Conservation (phyloP, 2,329 filamentous ascomycete species). For the Bipolaris zeicola region DNA sequence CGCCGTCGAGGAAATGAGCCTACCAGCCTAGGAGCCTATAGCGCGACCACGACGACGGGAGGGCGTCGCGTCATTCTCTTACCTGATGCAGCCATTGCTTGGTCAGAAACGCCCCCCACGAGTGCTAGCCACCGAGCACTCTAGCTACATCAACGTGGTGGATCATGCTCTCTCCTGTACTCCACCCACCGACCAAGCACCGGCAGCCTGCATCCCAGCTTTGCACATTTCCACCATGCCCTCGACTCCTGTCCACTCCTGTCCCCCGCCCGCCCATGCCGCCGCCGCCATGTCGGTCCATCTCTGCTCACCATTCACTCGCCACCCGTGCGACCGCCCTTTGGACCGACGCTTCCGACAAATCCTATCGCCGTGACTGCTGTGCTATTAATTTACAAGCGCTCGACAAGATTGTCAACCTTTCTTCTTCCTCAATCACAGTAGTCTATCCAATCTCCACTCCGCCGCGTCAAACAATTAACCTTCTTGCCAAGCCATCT, state of each 20-base stretch:
- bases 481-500: conserved; percentile 25
- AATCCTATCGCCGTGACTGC: conserved; percentile 6
- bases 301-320: conserved; percentile 13
- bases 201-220: conserved; percentile 24
- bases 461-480: conserved; percentile 36
- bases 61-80: conserved; percentile 25
- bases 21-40: conserved; percentile 17
- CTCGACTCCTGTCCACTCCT: not conserved
- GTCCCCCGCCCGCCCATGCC: conserved; percentile 5
- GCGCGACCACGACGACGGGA: conserved; percentile 15
- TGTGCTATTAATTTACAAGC: conserved; percentile 15
- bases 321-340: conserved; percentile 18
- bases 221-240: conserved; percentile 24
- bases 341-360: conserved; percentile 24
- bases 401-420: conserved; percentile 9
- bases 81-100: conserved; percentile 24
- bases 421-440: conserved; percentile 16
- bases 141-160: conserved; percentile 33
- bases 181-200: conserved; percentile 22
- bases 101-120: conserved; percentile 31
- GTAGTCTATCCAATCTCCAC: conserved; percentile 34
- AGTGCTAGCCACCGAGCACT: conserved; percentile 28
- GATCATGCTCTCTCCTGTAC: conserved; percentile 20
- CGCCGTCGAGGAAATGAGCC: not conserved
- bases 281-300: conserved; percentile 27